These are phyloP conservation scores for Castanea sativa DNA, from an alignment of 306 rosid genomes.

Conservation along the genomic window DNA sequence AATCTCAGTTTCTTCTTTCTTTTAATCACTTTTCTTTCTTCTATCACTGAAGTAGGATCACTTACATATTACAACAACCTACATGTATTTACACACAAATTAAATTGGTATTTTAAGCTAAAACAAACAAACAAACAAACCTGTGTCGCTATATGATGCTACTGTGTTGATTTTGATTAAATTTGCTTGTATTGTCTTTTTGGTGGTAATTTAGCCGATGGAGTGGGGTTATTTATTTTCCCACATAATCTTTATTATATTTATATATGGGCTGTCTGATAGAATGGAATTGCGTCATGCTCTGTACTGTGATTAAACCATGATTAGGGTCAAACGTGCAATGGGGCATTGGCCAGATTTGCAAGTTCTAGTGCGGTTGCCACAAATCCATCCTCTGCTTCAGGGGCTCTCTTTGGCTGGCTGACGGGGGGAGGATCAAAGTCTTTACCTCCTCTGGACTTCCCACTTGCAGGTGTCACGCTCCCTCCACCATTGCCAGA, in stretches of 20 bases:
- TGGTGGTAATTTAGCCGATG: not conserved
- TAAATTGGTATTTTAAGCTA: too few species aligned
- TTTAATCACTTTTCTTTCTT: too few species aligned
- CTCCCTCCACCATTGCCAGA: slow-evolving; percentile 83
- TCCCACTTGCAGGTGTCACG: slow-evolving; percentile 62
- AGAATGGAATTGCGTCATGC: slow-evolving; percentile 3
- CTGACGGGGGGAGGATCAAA: slow-evolving; percentile 55
- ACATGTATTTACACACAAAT: too few species aligned
- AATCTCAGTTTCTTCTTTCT: too few species aligned
- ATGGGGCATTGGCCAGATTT: slow-evolving; percentile 49
- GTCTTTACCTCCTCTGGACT: slow-evolving; percentile 57
- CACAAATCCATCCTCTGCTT: slow-evolving; percentile 40
- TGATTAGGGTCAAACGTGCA: slow-evolving; percentile 54
- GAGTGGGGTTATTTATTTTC: not conserved
- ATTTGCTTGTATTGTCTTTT: not conserved
- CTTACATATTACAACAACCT: too few species aligned
- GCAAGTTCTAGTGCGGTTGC: slow-evolving; percentile 72
- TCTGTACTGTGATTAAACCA: not conserved
- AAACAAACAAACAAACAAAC: too few species aligned
- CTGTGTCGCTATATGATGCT: too few species aligned
- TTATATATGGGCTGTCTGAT: not conserved
- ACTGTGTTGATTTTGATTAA: not conserved
- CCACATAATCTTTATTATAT: not conserved
- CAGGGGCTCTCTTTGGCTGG: slow-evolving; percentile 83
- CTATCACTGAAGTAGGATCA: too few species aligned